Evolutionary conservation across 441 rosid species (phyloP), one percentile per base, ranked within the genome.

Genomic region (Mallotus japonicus): DNA sequence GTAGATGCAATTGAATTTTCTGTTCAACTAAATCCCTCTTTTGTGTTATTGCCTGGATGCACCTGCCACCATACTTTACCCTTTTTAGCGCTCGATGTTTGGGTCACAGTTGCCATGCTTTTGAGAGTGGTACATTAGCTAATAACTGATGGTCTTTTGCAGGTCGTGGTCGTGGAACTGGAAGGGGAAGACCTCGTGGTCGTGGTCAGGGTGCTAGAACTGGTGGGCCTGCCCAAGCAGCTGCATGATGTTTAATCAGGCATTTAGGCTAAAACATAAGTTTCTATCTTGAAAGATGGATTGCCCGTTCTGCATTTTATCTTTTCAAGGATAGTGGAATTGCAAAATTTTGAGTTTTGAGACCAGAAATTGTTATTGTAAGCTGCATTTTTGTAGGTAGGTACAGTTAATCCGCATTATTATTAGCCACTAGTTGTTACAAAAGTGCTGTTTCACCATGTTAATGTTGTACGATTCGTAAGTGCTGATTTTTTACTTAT

Each of bases 141-240:
- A 8, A 17, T 16, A 3, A 5, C 15, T 8, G 34, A 16, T 49
- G 65, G 54, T 16, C 5, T 19, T 19, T 56, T 55, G 67, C 80
- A 76, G 84, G 80, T n/a, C 73, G 73, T 56, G 80, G 78, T 0
- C 78, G 71, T 14, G 80, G 79, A 61, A 50, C 68, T 10, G 80
- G 79, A 61, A 42, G 50, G 80, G 82, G 58, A 66, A 73, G 80
- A 73, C 60, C 71, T 34, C 81, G 77, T 19, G 83, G 83, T 3
- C 79, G 73, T 62, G 73, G 75, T 49, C 75, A 56, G 61, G 80
- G 73, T 63, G 24, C 60, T 66, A 74, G 78, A 71, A 69, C 70
- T 40, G 76, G 67, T 50, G 78, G 72, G 10, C 73, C 70, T 9
- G 64, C 72, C 34, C 77, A 72, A 55, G 75, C 75, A 22, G 74